Base-by-base conservation (phyloP, 345 rosid species). In the Erucastrum elatum region DNA sequence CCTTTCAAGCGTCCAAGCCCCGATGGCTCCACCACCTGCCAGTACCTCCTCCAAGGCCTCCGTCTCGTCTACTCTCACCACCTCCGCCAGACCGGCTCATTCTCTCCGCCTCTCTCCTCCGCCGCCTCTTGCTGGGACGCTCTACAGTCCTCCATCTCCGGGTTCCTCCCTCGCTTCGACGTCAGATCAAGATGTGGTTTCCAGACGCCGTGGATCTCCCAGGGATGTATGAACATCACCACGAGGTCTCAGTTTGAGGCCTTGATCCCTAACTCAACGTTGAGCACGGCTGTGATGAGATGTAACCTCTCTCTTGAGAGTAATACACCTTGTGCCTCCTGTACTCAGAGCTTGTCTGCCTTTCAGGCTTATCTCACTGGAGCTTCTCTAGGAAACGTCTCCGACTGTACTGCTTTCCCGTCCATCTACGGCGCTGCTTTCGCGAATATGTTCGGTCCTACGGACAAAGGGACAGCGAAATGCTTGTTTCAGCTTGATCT, bases 161-260 rank as follows among this genome's bases (percentile, higher is more conserved):
- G 65, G 0, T 73, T 67, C 60, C 64, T 72, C 27, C 88, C 92
- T 1, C 37, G 72, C 44, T 88, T 89, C 81, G 82, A 87, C 58
- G 79, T 90, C 82, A 87, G 91, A 15, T 37, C 86, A 35, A 75
- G 82, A 0, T 91, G 97, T 72, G 97, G 96, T 6, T 89, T 89
- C 78, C 74, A 89, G 25, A 89, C 97, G 6, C 66, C 80, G 31
- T 94, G 96, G 97, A 91, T 89, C 51, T 87, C 97, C 0, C 75
- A 87, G 65, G 97, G 97, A 0, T 91, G 97, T 65, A 86, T 87
- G 92, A 87, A 87, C 84, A 82, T 94, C 87, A 69, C 91, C 71
- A 90, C 92, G 16, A 85, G 69, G 63, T 81, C 89, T 8, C 82
- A 87, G 0, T 89, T 89, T 79, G 96, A 94, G 4, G 61, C 82